Conservation (phyloP, 148 eudicot species). For the Suaeda aralocaspica region DNA sequence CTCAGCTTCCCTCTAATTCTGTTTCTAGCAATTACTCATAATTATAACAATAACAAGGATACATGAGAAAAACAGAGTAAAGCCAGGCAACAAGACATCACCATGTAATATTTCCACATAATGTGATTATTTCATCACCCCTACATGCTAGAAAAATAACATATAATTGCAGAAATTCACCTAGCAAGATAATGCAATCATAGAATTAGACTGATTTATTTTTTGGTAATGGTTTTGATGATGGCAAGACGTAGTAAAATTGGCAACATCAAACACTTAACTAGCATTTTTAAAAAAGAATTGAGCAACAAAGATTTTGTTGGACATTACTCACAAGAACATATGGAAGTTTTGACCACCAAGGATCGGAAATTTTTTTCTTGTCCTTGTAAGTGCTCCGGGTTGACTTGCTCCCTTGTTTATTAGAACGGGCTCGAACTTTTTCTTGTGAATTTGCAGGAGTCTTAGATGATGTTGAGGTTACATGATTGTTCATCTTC, state of each 20-base stretch:
- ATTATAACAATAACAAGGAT: background rate
- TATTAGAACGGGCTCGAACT: slow-evolving; percentile 16
- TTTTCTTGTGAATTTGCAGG: slow-evolving; percentile 9
- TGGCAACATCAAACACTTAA: too few species aligned
- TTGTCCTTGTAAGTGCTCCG: slow-evolving; percentile 21
- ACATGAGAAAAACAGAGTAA: background rate
- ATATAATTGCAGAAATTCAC: background rate
- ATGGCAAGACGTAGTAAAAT: background rate
- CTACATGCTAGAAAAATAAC: background rate
- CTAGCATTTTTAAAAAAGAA: background rate
- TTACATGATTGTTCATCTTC: slow-evolving; percentile 7
- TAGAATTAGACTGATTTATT: too few species aligned
- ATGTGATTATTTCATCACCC: background rate
- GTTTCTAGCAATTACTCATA: background rate
- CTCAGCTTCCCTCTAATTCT: background rate
- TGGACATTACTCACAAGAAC: slow-evolving; percentile 55
- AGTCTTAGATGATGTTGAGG: slow-evolving; percentile 20
- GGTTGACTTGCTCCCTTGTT: slow-evolving; percentile 27
- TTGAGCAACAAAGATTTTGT: background rate
- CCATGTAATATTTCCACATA: background rate
- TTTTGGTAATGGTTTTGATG: too few species aligned
- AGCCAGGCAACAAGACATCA: background rate
- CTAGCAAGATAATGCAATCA: background rate
- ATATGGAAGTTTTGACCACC: slow-evolving; percentile 92
- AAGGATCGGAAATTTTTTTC: slow-evolving; percentile 28